Percentiles rank a stretch among this genome's conserved stretches.
Evolutionary conservation across 441 rosid genomes (phyloP).

Genomic region (Bocquillonia castaneifolia): DNA sequence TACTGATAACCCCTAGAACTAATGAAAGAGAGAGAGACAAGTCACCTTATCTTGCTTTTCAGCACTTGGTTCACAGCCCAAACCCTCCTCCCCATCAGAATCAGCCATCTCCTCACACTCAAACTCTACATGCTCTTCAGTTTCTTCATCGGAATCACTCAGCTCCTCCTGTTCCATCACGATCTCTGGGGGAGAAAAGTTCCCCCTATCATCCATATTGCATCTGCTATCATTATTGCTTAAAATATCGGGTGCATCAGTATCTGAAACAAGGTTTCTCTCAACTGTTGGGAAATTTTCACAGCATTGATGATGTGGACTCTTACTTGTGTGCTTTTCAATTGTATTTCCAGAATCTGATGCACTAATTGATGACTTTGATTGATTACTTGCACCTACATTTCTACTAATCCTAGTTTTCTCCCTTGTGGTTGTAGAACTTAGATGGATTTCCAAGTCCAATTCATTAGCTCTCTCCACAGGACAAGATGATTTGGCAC

Average conservation of each 20-base stretch:
- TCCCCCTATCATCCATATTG: constrained; percentile 36
- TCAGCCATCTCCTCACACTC: constrained; percentile 98
- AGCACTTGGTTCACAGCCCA: constrained; percentile 41
- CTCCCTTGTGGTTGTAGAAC: constrained; percentile 45
- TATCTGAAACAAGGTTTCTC: constrained; percentile 29
- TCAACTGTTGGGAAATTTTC: constrained; percentile 19
- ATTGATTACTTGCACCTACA: constrained; percentile 24
- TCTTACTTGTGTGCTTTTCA: constrained; percentile 27
- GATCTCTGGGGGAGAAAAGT: constrained; percentile 69
- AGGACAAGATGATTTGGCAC: constrained; percentile 29
- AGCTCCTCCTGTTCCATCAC: constrained; percentile 98
- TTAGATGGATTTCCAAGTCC: constrained; percentile 74
- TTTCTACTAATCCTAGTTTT: constrained; percentile 33
- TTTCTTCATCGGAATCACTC: constrained; percentile 92
- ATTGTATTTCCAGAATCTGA: constrained; percentile 28
- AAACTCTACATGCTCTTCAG: constrained; percentile 90
- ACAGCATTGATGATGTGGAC: constrained; percentile 20
- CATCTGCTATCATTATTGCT: constrained; percentile 31
- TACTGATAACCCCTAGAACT: background rate
- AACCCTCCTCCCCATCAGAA: constrained; percentile 85
- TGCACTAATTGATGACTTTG: constrained; percentile 15
- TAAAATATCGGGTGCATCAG: constrained; percentile 28
- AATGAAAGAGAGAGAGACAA: constrained; percentile 6
- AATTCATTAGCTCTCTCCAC: constrained; percentile 46
- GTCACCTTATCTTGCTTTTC: constrained; percentile 56